A percentile compares a stretch with the other conserved stretches of the same genome.
Evolutionary conservation across 768 basidiomycete genomes (phyloP).

Genomic region (Podaxis pistillaris): DNA sequence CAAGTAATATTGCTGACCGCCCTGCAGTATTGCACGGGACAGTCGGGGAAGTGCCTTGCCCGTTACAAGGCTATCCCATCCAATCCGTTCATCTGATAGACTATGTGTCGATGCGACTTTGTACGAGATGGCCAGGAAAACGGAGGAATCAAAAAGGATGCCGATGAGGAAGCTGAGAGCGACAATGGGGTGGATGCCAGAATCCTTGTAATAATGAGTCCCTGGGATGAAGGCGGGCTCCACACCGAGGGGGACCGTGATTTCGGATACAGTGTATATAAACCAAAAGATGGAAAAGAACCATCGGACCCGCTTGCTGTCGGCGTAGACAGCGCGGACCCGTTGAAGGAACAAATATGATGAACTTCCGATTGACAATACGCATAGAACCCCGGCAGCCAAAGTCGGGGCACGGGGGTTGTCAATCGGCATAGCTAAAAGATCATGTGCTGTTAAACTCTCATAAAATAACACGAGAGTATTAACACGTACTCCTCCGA

Average conservation of each 20-base stretch:
- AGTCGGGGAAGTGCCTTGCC: neutral
- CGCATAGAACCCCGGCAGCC: neutral
- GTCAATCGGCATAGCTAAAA: neutral
- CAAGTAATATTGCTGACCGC: neutral
- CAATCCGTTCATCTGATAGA: neutral
- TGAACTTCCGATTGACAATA: neutral
- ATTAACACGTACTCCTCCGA: neutral
- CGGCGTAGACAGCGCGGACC: neutral
- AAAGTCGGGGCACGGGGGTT: neutral
- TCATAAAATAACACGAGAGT: too few species aligned
- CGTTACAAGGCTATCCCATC: neutral
- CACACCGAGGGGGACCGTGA: neutral
- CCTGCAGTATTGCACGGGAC: neutral
- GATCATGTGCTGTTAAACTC: neutral
- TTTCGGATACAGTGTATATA: neutral
- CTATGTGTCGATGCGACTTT: neutral
- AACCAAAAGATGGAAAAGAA: neutral
- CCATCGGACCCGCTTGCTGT: neutral
- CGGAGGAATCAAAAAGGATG: neutral
- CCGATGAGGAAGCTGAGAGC: neutral
- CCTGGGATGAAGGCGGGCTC: neutral
- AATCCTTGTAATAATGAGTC: neutral
- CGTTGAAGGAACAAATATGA: neutral
- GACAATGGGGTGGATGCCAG: neutral
- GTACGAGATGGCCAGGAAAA: neutral